Evolutionary conservation across 108 stramenopile genomes (phyloP).

Genomic region (Pseudonitzschia pungens): DNA sequence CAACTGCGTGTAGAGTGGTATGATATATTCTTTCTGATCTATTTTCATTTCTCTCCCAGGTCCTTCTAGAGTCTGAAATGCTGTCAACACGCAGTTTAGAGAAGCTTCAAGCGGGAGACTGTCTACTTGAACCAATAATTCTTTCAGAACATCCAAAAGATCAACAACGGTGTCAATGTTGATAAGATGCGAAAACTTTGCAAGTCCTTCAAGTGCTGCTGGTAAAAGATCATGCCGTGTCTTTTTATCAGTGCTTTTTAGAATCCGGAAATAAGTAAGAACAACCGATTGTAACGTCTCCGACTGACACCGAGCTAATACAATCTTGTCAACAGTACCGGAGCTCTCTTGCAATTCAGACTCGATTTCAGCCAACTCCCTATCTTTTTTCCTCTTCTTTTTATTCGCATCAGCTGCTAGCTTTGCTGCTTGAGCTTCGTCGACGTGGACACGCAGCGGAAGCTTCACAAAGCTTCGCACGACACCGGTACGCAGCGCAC

Average conservation of each 20-base stretch:
- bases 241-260: slow-evolving; percentile 52
- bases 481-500: slow-evolving; percentile 59
- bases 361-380: slow-evolving; percentile 71
- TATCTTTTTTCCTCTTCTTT: slow-evolving; percentile 67
- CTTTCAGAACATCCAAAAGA: slow-evolving; percentile 73
- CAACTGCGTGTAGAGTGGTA: slow-evolving; percentile 73
- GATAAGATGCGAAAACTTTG: slow-evolving; percentile 87
- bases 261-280: slow-evolving; percentile 82
- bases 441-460: slow-evolving; percentile 79
- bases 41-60: slow-evolving; percentile 82
- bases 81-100: slow-evolving; percentile 78
- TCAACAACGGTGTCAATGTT: slow-evolving; percentile 82
- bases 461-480: slow-evolving; percentile 65
- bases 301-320: slow-evolving; percentile 70
- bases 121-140: slow-evolving; percentile 62
- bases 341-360: slow-evolving; percentile 78
- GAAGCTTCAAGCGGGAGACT: slow-evolving; percentile 70
- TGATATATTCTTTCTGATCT: slow-evolving; percentile 82
- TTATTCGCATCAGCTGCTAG: slow-evolving; percentile 60
- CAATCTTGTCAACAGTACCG: slow-evolving; percentile 73
- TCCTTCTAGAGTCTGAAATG: slow-evolving; percentile 80
- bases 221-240: slow-evolving; percentile 57
- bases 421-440: slow-evolving; percentile 84
- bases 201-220: slow-evolving; percentile 74
- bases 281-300: slow-evolving; percentile 77